These are phyloP conservation scores for Coemansia aciculifera DNA, from an alignment of 192 early-diverging fungal species.

Conservation along the genomic window DNA sequence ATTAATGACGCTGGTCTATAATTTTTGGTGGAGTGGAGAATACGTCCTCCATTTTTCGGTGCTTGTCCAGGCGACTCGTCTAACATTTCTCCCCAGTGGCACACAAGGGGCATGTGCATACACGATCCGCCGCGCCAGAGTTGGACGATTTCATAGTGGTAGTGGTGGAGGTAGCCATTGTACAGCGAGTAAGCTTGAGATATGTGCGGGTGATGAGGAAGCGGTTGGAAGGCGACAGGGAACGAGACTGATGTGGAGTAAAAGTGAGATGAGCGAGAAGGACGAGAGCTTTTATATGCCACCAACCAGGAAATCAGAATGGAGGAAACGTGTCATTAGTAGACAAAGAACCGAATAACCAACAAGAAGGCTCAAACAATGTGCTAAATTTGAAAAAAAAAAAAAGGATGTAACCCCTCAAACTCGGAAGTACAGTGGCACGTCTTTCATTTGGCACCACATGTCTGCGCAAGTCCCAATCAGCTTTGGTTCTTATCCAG, in stretches of 20 bases:
- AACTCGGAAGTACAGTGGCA: background rate
- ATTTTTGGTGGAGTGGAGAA: background rate
- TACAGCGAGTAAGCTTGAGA: background rate
- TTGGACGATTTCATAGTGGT: background rate
- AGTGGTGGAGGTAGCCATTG: background rate
- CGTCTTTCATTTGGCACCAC: constrained; percentile 3
- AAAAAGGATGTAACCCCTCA: background rate
- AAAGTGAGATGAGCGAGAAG: background rate
- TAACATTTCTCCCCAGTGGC: constrained; percentile 1
- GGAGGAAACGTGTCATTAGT: background rate
- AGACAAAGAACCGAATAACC: constrained; percentile 2
- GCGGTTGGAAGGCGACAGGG: background rate
- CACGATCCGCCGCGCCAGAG: background rate
- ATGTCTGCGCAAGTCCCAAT: constrained; percentile 6
- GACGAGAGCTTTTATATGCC: constrained; percentile 1
- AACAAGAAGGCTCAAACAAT: background rate
- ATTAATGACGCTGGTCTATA: background rate
- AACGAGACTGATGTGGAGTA: background rate
- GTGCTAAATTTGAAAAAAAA: no score
- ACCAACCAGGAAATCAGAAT: background rate
- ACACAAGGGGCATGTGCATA: background rate
- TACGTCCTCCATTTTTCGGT: background rate
- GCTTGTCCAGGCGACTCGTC: background rate
- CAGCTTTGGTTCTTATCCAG: background rate
- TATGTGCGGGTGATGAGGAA: background rate